Evolutionary conservation across 2,329 filamentous ascomycete species (phyloP).

Genomic region (Xylaria sp.): DNA sequence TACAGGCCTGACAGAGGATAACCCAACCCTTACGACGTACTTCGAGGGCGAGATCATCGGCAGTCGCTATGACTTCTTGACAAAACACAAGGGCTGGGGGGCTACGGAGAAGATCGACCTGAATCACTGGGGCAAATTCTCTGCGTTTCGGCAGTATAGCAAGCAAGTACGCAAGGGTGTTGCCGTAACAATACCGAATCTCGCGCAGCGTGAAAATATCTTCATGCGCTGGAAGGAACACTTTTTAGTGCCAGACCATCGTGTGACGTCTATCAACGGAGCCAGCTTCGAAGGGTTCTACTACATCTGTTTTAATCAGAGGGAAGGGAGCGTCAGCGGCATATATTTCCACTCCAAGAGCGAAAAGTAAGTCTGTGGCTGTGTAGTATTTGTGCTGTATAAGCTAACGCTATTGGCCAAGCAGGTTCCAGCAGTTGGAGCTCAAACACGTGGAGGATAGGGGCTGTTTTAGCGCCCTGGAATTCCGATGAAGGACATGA

Average conservation of each 20-base stretch:
- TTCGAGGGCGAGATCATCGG: slow-evolving; percentile 99
- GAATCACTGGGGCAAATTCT: slow-evolving; percentile 92
- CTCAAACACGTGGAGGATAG: slow-evolving; percentile 87
- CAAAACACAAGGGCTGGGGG: slow-evolving; percentile 89
- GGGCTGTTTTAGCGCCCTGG: slow-evolving; percentile 86
- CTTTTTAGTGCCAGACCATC: slow-evolving; percentile 94
- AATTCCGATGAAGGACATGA: slow-evolving; percentile 75
- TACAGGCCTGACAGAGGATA: slow-evolving; percentile 89
- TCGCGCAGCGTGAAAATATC: slow-evolving; percentile 73
- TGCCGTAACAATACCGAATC: slow-evolving; percentile 52
- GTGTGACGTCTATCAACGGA: slow-evolving; percentile 88
- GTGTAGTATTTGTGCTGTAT: neutral
- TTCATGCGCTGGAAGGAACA: slow-evolving; percentile 99
- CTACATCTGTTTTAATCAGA: slow-evolving; percentile 98
- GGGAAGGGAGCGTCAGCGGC: slow-evolving; percentile 84
- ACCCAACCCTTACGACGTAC: slow-evolving; percentile 97
- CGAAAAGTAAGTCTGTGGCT: slow-evolving; percentile 78
- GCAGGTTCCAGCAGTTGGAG: slow-evolving; percentile 90
- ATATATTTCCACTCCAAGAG: slow-evolving; percentile 99
- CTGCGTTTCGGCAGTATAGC: slow-evolving; percentile 81
- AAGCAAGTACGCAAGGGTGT: slow-evolving; percentile 66
- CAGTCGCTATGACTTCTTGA: slow-evolving; percentile 92
- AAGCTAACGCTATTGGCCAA: slow-evolving; percentile 34
- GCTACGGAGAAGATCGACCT: slow-evolving; percentile 91
- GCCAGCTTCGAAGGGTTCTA: slow-evolving; percentile 99